Base-by-base conservation (phyloP, 1,139 yeast species). In the Pneumocystis jirovecii region DNA sequence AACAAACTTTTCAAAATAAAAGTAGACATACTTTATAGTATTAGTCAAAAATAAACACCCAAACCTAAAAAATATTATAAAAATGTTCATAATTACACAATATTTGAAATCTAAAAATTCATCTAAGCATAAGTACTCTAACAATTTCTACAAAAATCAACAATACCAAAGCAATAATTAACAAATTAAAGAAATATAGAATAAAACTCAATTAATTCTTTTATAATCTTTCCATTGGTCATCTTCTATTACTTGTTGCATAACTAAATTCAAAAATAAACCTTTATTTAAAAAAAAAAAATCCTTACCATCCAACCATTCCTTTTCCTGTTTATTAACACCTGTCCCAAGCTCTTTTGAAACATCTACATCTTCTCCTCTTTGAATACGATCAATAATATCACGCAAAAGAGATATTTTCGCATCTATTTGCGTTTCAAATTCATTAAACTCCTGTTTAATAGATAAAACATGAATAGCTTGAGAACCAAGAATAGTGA, bases 341-440 rank as follows among this genome's bases (percentile, higher is more conserved):
- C 71, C 71, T n/a, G 71, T 70, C 8, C 70, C 69, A 21, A 70
- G 62, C 39, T 70, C 71, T 21, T 61, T 66, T 4, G 65, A 69
- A 45, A 70, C 63, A 62, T 70, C 66, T 39, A 70, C 68, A 12
- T 68, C 65, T 45, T 68, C 68, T 17, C 70, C 70, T 29, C 37
- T 42, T 31, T 66, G 64, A 31, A 68, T 62, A 15, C 69, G 64
- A 42, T 61, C 50, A 61, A 44, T 61, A 61, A 61, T 7, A 44
- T 61, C 64, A 21, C 45, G 44, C 25, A 60, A 60, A n/a, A 25
- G 44, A 21, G 44, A 39, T 39, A 60, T 60, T 42, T 60, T 60
- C 10, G 45, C 31, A 39, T 60, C 45, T 10, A 42, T 39, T 19
- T 42, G 34, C 1, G 31, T 6, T 25, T 39, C 44, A 31, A 39